Evolutionary conservation across 495 filamentous ascomycete genomes (phyloP), one percentile per base, ranked within the genome.

Genomic region (Penicillium psychrofluorescens): DNA sequence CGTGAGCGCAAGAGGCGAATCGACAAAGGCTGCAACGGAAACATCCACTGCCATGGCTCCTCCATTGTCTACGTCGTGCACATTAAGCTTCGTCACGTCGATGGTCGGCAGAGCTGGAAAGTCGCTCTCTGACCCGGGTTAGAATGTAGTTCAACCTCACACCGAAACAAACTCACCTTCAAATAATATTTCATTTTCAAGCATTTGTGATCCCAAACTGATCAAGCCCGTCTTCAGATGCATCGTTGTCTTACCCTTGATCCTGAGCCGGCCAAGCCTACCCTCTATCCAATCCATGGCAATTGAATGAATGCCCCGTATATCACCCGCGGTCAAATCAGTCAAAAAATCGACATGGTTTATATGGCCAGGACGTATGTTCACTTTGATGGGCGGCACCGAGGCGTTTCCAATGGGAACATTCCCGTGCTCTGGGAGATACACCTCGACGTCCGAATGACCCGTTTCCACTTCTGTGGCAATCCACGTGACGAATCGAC

Each of bases 221-320:
- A 96, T 68, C 35, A 92, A 67, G 3, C 92, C 90, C 28, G 87
- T 83, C 62, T 83, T 87, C 8, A 96, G 54, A 27, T 70, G 67
- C 22, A 97, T 55, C 38, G 77, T 68, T 29, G 86, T 80, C 55
- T 77, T 83, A 10, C 85, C 90, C 39, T 78, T 71, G 3, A 97
- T 58, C 39, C 72, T 76, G 29, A 97, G 60, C 39, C 70, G 66
- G 2, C 76, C 75, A 39, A 98, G 61, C 41, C 74, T 79, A 29
- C 91, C 90, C 13, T 86, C 78, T 42, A 98, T 53, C 82, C 88
- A 98, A 59, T 95, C 87, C 49, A 88, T 81, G 12, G 88, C 88
- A 44, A 97, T 76, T n/a, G 71, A 72, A 36, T 85, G 81, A 40
- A 95, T 77, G 8, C 80, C 84, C 46, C 85, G 80, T n/a, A 87